phyloP scores from a whole-genome alignment of 1,284 basidiomycete genomes.

The Apiotrichum montevideense region DNA sequence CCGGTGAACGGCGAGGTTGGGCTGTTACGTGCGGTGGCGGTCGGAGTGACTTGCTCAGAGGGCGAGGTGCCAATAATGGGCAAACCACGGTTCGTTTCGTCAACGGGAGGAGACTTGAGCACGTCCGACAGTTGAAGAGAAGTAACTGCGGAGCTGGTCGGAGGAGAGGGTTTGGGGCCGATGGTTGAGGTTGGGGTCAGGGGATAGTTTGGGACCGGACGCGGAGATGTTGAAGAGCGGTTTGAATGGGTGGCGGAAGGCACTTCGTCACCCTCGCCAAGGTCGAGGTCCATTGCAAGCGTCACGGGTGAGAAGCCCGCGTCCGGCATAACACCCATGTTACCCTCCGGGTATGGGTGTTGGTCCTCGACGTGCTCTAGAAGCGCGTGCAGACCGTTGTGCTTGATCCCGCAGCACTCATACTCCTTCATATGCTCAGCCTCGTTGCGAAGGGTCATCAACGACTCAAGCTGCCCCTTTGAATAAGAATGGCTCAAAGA shows the following conservation, averaged over 20 bases:
- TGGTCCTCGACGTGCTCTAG: conserved; percentile 44
- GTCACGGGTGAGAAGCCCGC: conserved; percentile 38
- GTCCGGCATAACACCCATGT: conserved; percentile 13
- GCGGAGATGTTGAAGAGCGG: conserved; percentile 28
- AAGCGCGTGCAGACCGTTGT: conserved; percentile 37
- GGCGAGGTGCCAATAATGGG: conserved; percentile 1
- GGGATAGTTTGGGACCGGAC: conserved; percentile 33
- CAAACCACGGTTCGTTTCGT: conserved; percentile 41
- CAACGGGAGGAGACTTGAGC: conserved; percentile 35
- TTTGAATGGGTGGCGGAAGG: conserved; percentile 26
- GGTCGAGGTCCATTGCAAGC: conserved; percentile 41
- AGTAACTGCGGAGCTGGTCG: conserved; percentile 14
- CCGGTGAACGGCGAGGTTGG: conserved; percentile 29
- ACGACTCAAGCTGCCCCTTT: conserved; percentile 32
- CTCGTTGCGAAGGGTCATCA: conserved; percentile 32
- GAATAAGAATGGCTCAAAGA: conserved; percentile 33
- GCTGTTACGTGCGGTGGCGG: conserved; percentile 27
- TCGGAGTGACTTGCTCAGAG: conserved; percentile 22
- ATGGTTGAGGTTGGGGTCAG: conserved; percentile 21
- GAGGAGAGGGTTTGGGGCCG: conserved; percentile 4
- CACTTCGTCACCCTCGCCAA: conserved; percentile 19
- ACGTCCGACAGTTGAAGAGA: conserved; percentile 40
- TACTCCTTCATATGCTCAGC: conserved; percentile 39
- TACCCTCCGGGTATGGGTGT: conserved; percentile 34
- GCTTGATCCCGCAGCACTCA: conserved; percentile 37